Evolutionary conservation across 2,329 filamentous ascomycete species (phyloP), one percentile per base, ranked within the genome.

Genomic region (Colletotrichum tanaceti): DNA sequence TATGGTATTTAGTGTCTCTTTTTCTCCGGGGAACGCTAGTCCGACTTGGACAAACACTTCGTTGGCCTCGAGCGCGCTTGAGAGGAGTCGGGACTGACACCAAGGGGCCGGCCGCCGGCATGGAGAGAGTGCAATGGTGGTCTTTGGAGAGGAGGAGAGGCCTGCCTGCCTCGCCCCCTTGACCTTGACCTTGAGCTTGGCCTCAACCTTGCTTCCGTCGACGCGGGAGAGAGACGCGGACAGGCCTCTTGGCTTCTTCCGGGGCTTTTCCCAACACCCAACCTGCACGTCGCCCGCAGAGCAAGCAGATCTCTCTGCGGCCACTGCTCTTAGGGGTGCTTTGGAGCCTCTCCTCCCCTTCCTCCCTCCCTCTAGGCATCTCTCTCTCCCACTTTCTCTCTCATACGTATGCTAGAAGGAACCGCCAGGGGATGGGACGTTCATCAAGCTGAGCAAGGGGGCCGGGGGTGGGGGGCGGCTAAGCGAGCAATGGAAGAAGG

Each of bases 31-130:
- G 63, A 46, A 46, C 49, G 52, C 65, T 68, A 68, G 49, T 60
- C 65, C 65, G 24, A 68, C 24, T 65, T 41, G 55, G 65, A 65
- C 61, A 65, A 68, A 61, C 62, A 68, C 54, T 49, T 68, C 65
- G 65, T 50, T 55, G 60, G 61, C 55, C 65, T 68, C 35, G 50
- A 58, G 41, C n/a, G 13, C 7, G 7, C 32, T 35, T 35, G 32
- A 35, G 32, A 35, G 24, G 9, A 35, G 32, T 35, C 32, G 32
- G 10, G 32, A 3, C 16, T 47, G n/a, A 49, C 14, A 39, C 24
- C 4, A 35, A n/a, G 32, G n/a, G n/a, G n/a, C n/a, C n/a, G n/a
- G n/a, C n/a, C n/a, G 32, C 9, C 32, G 32, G 32, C 32, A 35
- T 35, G 32, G 32, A 35, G 32, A 35, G 32, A 35, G 9, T 35